Base-by-base conservation (phyloP, 805 yeast genomes). In the Saturnispora kantuleensis region DNA sequence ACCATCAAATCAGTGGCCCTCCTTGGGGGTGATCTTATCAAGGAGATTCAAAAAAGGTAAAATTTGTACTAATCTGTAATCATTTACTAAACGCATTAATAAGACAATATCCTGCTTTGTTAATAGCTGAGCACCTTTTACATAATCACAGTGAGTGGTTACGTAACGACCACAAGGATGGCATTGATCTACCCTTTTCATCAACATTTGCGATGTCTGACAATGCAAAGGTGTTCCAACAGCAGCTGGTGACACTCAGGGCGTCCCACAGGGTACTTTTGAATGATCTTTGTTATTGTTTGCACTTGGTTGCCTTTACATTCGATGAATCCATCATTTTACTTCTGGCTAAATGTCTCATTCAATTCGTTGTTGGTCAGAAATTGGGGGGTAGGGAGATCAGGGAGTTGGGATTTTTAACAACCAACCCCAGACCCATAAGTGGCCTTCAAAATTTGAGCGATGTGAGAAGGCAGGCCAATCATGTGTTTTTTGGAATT, bases 21-120 rank as follows among this genome's bases (percentile, higher is more conserved):
- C 28, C 67, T 81, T 50, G 86, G 89, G 11, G 85, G 84, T 44
- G 89, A 82, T 48, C 61, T 84, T 47, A 69, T 77, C 4, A 44
- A 46, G 12, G 33, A 44, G 11, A 26, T 50, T 26, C 42, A 40
- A 8, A 13, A 10, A 16, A 50, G 44, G 31, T 31, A 37, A 12
- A 18, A 17, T 13, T 18, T 10, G 17, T 6, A 8, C 10, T 16
- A 3, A 12, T 38, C n/a, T 37, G 13, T 10, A 37, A 38, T 35
- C 15, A 31, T 31, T n/a, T 31, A 31, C 15, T n/a, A 13, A 31
- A n/a, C 8, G 34, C 15, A 21, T 21, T 21, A 21, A 21, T 21
- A 21, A 21, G 6, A 21, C 8, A 21, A 21, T 21, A 21, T 21
- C 26, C 8, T 5, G 2, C 26, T 21, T 21, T 21, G 8, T 21